phyloP scores from a whole-genome alignment of 345 rosid genomes.

The Citrus mangshanensis region DNA sequence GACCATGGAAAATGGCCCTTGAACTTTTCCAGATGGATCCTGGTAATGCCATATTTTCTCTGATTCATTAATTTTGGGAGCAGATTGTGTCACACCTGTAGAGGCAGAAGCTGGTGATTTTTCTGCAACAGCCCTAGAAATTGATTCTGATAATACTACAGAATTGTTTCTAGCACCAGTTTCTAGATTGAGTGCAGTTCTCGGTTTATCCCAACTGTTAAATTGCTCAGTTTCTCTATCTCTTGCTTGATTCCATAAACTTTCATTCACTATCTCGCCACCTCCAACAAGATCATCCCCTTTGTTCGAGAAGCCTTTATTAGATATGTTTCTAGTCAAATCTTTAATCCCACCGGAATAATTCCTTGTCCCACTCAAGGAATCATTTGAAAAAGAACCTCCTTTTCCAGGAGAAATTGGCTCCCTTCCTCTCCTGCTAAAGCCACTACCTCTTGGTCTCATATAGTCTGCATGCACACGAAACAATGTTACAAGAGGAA shows the following conservation, averaged over 20 bases:
- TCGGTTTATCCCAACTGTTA: slow-evolving; percentile 57
- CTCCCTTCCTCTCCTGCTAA: slow-evolving; percentile 71
- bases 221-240: slow-evolving; percentile 53
- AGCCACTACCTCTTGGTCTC: slow-evolving; percentile 62
- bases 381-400: slow-evolving; percentile 53
- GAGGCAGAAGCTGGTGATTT: slow-evolving; percentile 35
- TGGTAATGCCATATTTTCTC: slow-evolving; percentile 92
- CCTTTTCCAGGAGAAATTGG: slow-evolving; percentile 77
- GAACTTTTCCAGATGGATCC: slow-evolving; percentile 94
- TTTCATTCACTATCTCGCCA: slow-evolving; percentile 49
- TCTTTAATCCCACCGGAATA: slow-evolving; percentile 57
- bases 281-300: slow-evolving; percentile 57
- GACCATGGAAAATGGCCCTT: slow-evolving; percentile 93
- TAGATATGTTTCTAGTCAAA: slow-evolving; percentile 57
- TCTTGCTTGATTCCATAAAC: slow-evolving; percentile 51
- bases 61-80: slow-evolving; percentile 57
- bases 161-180: slow-evolving; percentile 32
- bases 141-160: slow-evolving; percentile 36
- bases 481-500: slow-evolving; percentile 20
- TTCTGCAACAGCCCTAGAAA: slow-evolving; percentile 44
- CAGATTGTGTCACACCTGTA: slow-evolving; percentile 32
- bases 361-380: slow-evolving; percentile 64
- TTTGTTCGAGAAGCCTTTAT: slow-evolving; percentile 50
- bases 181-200: slow-evolving; percentile 43
- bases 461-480: slow-evolving; percentile 45